Evolutionary conservation across 2,329 filamentous ascomycete genomes (phyloP).

Genomic region (Penicillium capsulatum): DNA sequence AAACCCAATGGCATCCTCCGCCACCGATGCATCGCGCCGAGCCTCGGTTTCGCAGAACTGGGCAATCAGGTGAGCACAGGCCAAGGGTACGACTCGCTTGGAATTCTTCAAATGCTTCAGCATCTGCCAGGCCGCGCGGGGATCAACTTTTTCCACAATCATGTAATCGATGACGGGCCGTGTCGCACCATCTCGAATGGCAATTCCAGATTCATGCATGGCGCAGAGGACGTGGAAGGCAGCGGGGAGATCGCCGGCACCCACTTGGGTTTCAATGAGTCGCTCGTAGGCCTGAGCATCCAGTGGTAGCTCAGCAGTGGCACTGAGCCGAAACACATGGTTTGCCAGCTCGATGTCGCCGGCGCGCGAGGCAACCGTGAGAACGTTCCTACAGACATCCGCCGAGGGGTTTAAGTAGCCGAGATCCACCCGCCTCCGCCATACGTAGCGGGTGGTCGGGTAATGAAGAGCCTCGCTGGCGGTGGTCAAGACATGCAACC

Average conservation of each 20-base stretch:
- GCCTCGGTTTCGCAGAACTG: conserved; percentile 47
- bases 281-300: conserved; percentile 72
- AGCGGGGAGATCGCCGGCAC: conserved; percentile 56
- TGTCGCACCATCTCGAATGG: conserved; percentile 58
- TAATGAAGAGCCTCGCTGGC: conserved; percentile 63
- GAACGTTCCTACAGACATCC: conserved; percentile 62
- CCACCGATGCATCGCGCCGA: conserved; percentile 28
- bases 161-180: conserved; percentile 59
- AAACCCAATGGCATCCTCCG: conserved; percentile 53
- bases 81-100: conserved; percentile 48
- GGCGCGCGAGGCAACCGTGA: conserved; percentile 66
- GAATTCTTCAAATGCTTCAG: conserved; percentile 54
- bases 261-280: conserved; percentile 66
- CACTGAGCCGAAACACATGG: conserved; percentile 64
- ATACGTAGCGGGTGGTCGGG: conserved; percentile 63
- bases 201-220: conserved; percentile 63
- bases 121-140: conserved; percentile 52
- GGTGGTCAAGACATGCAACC: conserved; percentile 70
- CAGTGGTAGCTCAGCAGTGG: conserved; percentile 53
- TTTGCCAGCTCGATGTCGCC: conserved; percentile 66
- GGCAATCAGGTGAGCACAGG: conserved; percentile 48
- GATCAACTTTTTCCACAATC: conserved; percentile 43
- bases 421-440: conserved; percentile 62
- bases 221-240: conserved; percentile 68
- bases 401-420: conserved; percentile 59